Conservation (phyloP, 192 early-diverging fungal genomes). For the Rhizophagus prolifer region DNA sequence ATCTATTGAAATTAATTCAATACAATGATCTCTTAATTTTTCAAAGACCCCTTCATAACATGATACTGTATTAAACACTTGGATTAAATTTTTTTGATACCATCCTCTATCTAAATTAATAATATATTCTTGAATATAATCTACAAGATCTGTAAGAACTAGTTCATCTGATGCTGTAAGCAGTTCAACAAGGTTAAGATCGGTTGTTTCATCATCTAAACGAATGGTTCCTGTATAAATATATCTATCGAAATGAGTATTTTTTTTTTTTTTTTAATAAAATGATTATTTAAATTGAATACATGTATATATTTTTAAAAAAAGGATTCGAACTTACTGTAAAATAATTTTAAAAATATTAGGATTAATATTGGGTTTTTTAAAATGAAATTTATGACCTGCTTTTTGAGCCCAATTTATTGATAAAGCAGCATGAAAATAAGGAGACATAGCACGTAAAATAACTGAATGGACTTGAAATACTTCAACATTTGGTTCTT, state of each 20-base stretch:
- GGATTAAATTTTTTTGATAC: background rate
- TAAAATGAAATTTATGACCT: constrained; percentile 9
- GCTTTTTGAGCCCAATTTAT: constrained; percentile 10
- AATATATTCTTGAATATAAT: constrained; percentile 24
- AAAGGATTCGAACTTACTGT: constrained; percentile 1
- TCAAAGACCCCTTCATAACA: background rate
- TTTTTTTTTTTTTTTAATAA: background rate
- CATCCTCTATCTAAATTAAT: background rate
- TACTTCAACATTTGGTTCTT: constrained; percentile 14
- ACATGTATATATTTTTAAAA: background rate
- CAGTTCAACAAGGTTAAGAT: constrained; percentile 10
- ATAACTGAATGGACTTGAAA: constrained; percentile 26
- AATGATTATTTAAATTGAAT: too few relatives aligned
- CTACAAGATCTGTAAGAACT: constrained; percentile 1
- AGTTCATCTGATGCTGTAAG: constrained; percentile 24
- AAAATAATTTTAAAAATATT: constrained; percentile 14
- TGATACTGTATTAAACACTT: constrained; percentile 14
- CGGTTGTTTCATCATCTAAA: background rate
- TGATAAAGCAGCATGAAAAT: constrained; percentile 22
- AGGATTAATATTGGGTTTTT: constrained; percentile 23
- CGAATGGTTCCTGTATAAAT: constrained; percentile 13
- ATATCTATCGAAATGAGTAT: background rate
- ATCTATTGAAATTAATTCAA: background rate
- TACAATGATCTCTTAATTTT: background rate
- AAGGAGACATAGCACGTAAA: constrained; percentile 23